These are phyloP conservation scores for Pterocarpus macrocarpus DNA, from an alignment of 306 rosid genomes.

Conservation along the genomic window DNA sequence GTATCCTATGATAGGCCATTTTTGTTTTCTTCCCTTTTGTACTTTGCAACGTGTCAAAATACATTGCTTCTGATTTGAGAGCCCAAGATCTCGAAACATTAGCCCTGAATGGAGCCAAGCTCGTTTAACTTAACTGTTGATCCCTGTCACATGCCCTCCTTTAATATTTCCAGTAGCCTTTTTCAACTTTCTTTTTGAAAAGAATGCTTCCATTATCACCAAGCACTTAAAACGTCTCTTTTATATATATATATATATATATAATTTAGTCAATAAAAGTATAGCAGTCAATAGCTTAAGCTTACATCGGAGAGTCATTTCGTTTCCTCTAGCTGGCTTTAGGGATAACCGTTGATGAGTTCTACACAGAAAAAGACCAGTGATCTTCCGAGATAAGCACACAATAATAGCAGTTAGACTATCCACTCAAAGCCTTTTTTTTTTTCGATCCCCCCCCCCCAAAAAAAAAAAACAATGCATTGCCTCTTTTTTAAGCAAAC, in stretches of 20 bases:
- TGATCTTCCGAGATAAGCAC: slow-evolving; percentile 65
- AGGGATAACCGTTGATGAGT: slow-evolving; percentile 3
- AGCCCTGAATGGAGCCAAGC: slow-evolving; percentile 11
- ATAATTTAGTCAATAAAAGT: slow-evolving; percentile 25
- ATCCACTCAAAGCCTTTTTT: slow-evolving; percentile 48
- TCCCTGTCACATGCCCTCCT: slow-evolving; percentile 16
- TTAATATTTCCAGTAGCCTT: not conserved
- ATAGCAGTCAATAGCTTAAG: slow-evolving; percentile 34
- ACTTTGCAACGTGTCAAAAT: slow-evolving; percentile 47
- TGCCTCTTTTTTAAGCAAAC: slow-evolving; percentile 53
- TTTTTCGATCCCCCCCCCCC: not conserved
- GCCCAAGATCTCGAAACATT: not conserved
- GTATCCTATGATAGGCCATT: slow-evolving; percentile 23
- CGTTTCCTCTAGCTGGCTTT: slow-evolving; percentile 18
- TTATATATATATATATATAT: slow-evolving; percentile 8
- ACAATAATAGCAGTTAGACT: slow-evolving; percentile 47
- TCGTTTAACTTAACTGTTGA: slow-evolving; percentile 23
- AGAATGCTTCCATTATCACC: slow-evolving; percentile 37
- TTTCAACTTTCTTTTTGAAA: slow-evolving; percentile 16
- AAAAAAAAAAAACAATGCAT: not conserved
- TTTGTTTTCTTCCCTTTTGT: slow-evolving; percentile 40
- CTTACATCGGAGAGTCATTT: slow-evolving; percentile 30
- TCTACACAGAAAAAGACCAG: slow-evolving; percentile 17
- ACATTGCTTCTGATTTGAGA: slow-evolving; percentile 17
- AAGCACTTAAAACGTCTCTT: slow-evolving; percentile 1